phyloP scores from a whole-genome alignment of 495 filamentous ascomycete species.

The Rostrohypoxylon terebratum region DNA sequence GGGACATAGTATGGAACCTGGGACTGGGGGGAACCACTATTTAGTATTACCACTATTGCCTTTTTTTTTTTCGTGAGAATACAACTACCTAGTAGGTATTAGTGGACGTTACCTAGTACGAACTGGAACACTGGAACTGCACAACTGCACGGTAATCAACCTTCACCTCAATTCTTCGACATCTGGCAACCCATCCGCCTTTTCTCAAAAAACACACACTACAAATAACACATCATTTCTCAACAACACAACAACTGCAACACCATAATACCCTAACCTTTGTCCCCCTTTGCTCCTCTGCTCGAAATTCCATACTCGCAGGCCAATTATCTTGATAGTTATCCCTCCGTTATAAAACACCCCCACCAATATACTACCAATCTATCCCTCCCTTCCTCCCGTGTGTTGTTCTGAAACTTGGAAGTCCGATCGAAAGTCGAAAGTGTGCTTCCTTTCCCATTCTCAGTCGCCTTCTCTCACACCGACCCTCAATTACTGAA shows the following conservation, averaged over 20 bases:
- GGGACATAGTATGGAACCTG: background rate
- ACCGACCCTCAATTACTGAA: constrained; percentile 37
- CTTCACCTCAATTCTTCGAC: constrained; percentile 27
- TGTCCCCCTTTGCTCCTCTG: constrained; percentile 6
- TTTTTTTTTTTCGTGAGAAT: constrained; percentile 4
- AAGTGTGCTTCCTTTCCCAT: constrained; percentile 24
- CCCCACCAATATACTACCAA: constrained; percentile 23
- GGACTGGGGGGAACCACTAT: too few species aligned
- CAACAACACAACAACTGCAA: background rate
- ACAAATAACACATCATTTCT: constrained; percentile 7
- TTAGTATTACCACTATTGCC: too few species aligned
- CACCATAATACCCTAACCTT: background rate
- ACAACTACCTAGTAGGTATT: too few species aligned
- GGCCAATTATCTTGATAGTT: constrained; percentile 18
- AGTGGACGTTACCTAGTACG: constrained; percentile 2
- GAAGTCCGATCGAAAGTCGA: constrained; percentile 27
- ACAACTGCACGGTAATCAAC: constrained; percentile 4
- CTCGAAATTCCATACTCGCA: background rate
- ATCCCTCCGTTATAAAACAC: background rate
- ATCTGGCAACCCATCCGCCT: constrained; percentile 10
- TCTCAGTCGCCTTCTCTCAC: constrained; percentile 22
- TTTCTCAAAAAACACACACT: constrained; percentile 12
- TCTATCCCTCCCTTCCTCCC: constrained; percentile 12
- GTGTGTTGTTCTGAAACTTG: constrained; percentile 26
- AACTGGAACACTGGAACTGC: too few species aligned